Evolutionary conservation across 2,329 filamentous ascomycete species (phyloP).

Genomic region (Mycosphaerella arachidis): DNA sequence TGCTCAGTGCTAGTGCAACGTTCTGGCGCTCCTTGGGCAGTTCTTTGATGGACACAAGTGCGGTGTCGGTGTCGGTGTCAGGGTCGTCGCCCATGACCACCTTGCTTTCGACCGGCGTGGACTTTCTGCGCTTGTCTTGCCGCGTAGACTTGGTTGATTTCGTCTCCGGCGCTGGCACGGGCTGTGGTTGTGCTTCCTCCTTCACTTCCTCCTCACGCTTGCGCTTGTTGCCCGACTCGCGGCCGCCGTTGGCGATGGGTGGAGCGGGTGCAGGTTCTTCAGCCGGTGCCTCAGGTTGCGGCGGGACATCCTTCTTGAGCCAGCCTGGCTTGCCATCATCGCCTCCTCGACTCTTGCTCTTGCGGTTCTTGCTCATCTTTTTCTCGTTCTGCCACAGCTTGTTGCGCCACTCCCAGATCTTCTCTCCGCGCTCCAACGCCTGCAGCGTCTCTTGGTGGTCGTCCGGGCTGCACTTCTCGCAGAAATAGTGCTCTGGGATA

Average conservation of each 20-base stretch:
- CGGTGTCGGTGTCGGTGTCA: slow-evolving; percentile 33
- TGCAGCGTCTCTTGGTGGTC: slow-evolving; percentile 77
- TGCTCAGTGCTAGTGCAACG: slow-evolving; percentile 65
- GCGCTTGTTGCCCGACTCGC: slow-evolving; percentile 29
- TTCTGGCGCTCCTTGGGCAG: slow-evolving; percentile 64
- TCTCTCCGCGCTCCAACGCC: slow-evolving; percentile 73
- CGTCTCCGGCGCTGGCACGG: slow-evolving; percentile 9
- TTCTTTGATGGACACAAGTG: slow-evolving; percentile 40
- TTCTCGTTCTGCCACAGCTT: slow-evolving; percentile 47
- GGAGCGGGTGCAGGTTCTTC: slow-evolving; percentile 5
- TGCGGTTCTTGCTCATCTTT: slow-evolving; percentile 58
- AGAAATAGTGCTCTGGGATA: slow-evolving; percentile 81
- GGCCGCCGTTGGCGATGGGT: slow-evolving; percentile 5
- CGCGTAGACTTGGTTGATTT: slow-evolving; percentile 14
- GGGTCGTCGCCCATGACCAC: slow-evolving; percentile 12
- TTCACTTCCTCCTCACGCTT: slow-evolving; percentile 27
- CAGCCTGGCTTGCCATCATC: slow-evolving; percentile 28
- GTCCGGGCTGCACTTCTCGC: slow-evolving; percentile 80
- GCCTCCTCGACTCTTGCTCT: slow-evolving; percentile 45
- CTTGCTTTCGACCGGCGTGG: slow-evolving; percentile 22
- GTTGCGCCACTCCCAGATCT: slow-evolving; percentile 65
- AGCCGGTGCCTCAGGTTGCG: slow-evolving; percentile 7
- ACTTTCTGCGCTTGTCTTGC: slow-evolving; percentile 36
- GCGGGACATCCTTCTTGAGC: slow-evolving; percentile 30
- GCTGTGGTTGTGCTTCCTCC: slow-evolving; percentile 11